Conservation (phyloP, 495 filamentous ascomycete species). For the Penicillium chermesinum region DNA sequence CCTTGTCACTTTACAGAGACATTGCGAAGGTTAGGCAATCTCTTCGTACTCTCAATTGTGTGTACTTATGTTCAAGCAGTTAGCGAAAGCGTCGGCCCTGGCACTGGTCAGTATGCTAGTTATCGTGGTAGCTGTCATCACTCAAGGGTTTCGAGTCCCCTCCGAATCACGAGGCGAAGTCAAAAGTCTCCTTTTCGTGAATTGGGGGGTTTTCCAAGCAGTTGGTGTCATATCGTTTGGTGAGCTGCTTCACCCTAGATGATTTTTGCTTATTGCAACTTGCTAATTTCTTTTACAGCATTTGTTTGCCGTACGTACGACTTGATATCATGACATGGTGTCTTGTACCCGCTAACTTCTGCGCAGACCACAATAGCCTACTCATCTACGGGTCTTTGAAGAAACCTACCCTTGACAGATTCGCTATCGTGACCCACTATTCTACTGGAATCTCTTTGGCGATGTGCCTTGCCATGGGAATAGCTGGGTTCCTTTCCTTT, state of each 20-base stretch:
- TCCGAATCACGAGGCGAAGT: slow-evolving; percentile 64
- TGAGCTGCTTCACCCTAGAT: slow-evolving; percentile 31
- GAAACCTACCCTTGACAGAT: slow-evolving; percentile 91
- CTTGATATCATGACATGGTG: background rate
- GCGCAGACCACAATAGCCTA: slow-evolving; percentile 84
- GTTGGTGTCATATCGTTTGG: slow-evolving; percentile 97
- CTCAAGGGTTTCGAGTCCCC: slow-evolving; percentile 72
- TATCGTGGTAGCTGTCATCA: slow-evolving; percentile 84
- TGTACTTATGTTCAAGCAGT: slow-evolving; percentile 45
- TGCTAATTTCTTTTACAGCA: slow-evolving; percentile 50
- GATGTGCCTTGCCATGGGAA: slow-evolving; percentile 82
- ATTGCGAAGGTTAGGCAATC: slow-evolving; percentile 75
- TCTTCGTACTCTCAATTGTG: background rate
- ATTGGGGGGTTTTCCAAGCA: slow-evolving; percentile 86
- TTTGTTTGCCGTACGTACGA: slow-evolving; percentile 71
- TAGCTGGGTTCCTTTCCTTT: slow-evolving; percentile 87
- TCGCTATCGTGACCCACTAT: slow-evolving; percentile 86
- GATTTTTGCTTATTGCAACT: background rate
- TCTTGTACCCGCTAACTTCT: slow-evolving; percentile 7
- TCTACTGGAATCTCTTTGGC: slow-evolving; percentile 82
- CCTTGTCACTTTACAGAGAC: slow-evolving; percentile 86
- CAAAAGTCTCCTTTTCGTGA: slow-evolving; percentile 61
- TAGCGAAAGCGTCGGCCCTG: slow-evolving; percentile 90
- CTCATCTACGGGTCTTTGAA: slow-evolving; percentile 95
- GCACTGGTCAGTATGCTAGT: slow-evolving; percentile 87